A percentile compares a stretch with the other conserved stretches of the same genome.
Evolutionary conservation across 495 filamentous ascomycete species (phyloP).

Genomic region (Neurospora sp.): DNA sequence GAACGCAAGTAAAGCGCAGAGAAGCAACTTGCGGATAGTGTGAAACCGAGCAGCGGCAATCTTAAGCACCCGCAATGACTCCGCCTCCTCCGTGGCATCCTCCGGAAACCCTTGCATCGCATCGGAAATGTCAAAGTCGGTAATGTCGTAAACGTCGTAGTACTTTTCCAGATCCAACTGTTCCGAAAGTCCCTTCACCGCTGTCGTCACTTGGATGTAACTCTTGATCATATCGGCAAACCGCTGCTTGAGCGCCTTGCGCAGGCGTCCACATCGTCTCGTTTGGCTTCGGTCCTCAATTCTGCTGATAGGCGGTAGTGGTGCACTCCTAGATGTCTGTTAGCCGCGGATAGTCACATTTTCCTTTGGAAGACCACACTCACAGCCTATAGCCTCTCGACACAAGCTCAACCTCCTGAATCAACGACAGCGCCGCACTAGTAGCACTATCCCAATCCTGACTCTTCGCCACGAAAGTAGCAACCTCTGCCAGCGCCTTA

Average conservation of each 20-base stretch:
- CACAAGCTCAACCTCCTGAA: slow-evolving; percentile 94
- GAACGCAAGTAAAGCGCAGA: slow-evolving; percentile 79
- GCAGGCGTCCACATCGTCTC: slow-evolving; percentile 67
- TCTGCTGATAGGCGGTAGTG: slow-evolving; percentile 73
- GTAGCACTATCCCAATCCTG: slow-evolving; percentile 77
- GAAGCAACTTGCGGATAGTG: slow-evolving; percentile 66
- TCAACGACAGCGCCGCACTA: slow-evolving; percentile 69
- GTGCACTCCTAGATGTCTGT: slow-evolving; percentile 56
- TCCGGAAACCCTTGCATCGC: slow-evolving; percentile 51
- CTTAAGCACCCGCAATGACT: slow-evolving; percentile 71
- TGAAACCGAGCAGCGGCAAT: slow-evolving; percentile 69
- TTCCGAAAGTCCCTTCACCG: slow-evolving; percentile 61
- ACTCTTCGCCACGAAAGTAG: slow-evolving; percentile 58
- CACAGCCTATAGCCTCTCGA: slow-evolving; percentile 89
- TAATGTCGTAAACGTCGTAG: slow-evolving; percentile 86
- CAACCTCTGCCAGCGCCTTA: slow-evolving; percentile 65
- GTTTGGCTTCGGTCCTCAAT: slow-evolving; percentile 69
- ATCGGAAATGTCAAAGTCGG: slow-evolving; percentile 61
- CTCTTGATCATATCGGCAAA: slow-evolving; percentile 58
- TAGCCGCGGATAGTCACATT: slow-evolving; percentile 15
- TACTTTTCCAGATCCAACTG: slow-evolving; percentile 77
- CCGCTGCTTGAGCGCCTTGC: slow-evolving; percentile 58
- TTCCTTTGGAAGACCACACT: slow-evolving; percentile 15
- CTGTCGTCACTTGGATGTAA: slow-evolving; percentile 54
- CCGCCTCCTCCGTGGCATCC: slow-evolving; percentile 52